Base-by-base conservation (phyloP, 108 stramenopile species). In the Cyclotella kingstonii region DNA sequence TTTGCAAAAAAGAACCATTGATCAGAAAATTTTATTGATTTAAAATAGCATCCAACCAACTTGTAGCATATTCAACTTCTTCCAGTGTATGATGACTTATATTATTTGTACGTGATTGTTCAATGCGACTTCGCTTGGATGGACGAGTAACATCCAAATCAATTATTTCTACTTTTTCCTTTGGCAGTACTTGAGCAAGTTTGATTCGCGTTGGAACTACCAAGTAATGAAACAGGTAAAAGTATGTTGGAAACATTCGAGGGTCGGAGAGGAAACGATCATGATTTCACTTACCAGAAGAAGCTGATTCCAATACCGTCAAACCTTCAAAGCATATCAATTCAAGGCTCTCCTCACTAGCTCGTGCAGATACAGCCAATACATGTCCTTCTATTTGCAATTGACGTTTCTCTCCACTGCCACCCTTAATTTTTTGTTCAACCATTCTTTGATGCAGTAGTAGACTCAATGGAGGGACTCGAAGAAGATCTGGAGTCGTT, bases 361-460 rank as follows among this genome's bases (percentile, higher is more conserved):
- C 52, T 44, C 51, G 60, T 49, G 82, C 86, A 7, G 79, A 60
- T 11, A 89, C 58, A 12, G 84, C 86, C 69, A 88, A 82, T 15
- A 84, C 34, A 49, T 87, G 82, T 78, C 85, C 70, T 38, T 88
- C 68, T 12, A 89, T 38, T 31, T 67, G 47, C 9, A 74, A 54
- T 14, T 42, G 30, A 54, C 71, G 76, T 59, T 66, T 84, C 14
- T 86, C 89, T 7, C 85, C 91, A 45, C 84, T 84, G 5, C 60
- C 44, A 23, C 73, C 81, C 29, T 70, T 71, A 3, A 62, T 71
- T 43, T 57, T 40, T 23, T 80, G 80, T 58, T 93, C 83, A 19
- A 85, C 59, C 23, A 93, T 62, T 17, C 73, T 63, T 66, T 90
- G 88, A 39, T 75, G 75, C 18, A 93, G 34, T 50, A 80, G 54